phyloP scores from a whole-genome alignment of 164 flowering plant genomes.

The Saururus chinensis region DNA sequence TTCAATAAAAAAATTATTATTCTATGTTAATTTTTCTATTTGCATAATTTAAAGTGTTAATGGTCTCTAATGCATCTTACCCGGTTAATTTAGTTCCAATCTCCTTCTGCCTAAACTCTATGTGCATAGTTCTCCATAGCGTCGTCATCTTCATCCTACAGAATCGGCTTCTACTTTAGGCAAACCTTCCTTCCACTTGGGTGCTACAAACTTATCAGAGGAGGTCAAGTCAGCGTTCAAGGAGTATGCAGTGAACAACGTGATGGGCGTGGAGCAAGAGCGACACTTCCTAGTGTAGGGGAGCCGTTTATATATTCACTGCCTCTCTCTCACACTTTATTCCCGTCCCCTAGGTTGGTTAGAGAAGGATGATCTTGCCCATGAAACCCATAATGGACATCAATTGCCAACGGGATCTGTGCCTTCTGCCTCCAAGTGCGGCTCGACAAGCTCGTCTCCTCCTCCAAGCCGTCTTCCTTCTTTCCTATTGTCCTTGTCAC shows the following conservation, averaged over 20 bases:
- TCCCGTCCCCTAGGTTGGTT: too few relatives aligned
- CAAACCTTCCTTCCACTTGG: constrained; percentile 46
- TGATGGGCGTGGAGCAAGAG: constrained; percentile 50
- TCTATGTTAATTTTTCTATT: too few relatives aligned
- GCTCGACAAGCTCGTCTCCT: constrained; percentile 38
- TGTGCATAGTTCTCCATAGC: neutral
- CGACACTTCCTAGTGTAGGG: constrained; percentile 47
- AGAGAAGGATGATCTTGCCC: too few relatives aligned
- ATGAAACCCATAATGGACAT: too few relatives aligned
- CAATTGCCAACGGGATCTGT: constrained; percentile 5
- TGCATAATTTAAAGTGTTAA: too few relatives aligned
- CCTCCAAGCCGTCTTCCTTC: constrained; percentile 17
- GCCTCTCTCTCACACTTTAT: constrained; percentile 5
- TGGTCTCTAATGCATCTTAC: too few relatives aligned
- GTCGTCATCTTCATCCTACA: constrained; percentile 47
- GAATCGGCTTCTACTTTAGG: constrained; percentile 72
- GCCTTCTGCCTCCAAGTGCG: constrained; percentile 29
- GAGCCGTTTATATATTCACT: constrained; percentile 18
- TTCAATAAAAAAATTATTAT: too few relatives aligned
- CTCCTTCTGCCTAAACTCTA: neutral
- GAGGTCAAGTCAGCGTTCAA: constrained; percentile 53
- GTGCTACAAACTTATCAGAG: constrained; percentile 51
- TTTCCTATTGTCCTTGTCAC: constrained; percentile 12
- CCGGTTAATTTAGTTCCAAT: too few relatives aligned
- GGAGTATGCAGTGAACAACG: constrained; percentile 53